phyloP scores from a whole-genome alignment of 352 stramenopile genomes.

The Blastocystis sp. region DNA sequence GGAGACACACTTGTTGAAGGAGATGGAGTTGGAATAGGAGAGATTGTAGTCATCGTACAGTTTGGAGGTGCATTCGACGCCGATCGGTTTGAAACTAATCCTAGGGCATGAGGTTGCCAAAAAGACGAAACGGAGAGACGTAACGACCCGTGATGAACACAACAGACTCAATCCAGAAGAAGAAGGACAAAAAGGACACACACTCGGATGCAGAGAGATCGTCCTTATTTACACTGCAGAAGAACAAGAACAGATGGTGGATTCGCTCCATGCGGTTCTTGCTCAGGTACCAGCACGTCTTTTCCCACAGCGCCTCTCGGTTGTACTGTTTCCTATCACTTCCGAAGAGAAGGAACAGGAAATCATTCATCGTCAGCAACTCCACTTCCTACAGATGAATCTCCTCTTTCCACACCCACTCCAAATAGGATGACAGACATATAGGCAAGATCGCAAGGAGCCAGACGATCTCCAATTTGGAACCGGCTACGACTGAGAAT shows the following conservation, averaged over 20 bases:
- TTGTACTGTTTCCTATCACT: background rate
- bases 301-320: constrained; percentile 34
- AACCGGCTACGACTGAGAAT: background rate
- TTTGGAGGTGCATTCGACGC: background rate
- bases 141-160: background rate
- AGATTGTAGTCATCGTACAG: constrained; percentile 12
- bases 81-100: background rate
- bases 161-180: background rate
- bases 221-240: background rate
- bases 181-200: background rate
- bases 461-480: background rate
- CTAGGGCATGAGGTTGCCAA: background rate
- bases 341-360: constrained; percentile 3
- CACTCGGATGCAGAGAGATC: constrained; percentile 1
- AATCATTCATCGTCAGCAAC: background rate
- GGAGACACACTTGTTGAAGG: background rate
- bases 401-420: background rate
- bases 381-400: background rate
- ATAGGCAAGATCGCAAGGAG: background rate
- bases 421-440: background rate
- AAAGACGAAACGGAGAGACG: background rate
- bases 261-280: background rate
- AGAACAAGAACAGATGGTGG: background rate
- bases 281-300: background rate
- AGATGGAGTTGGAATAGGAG: background rate